Evolutionary conservation across 306 rosid genomes (phyloP).

Genomic region (Vicia faba): DNA sequence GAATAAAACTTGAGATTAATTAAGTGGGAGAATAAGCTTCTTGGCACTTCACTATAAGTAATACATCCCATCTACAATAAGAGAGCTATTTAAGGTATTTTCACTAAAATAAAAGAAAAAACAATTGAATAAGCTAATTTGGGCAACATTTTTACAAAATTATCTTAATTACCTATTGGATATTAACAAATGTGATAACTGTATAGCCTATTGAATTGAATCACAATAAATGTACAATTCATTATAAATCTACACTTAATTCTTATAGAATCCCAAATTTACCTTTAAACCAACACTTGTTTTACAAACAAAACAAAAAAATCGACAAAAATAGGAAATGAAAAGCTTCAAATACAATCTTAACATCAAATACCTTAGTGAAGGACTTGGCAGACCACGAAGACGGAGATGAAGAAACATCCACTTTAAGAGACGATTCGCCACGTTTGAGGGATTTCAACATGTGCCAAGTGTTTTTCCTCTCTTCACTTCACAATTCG

Average conservation of each 20-base stretch:
- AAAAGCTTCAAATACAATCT: background rate
- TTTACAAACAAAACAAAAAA: too few relatives aligned
- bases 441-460: constrained; percentile 57
- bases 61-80: background rate
- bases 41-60: background rate
- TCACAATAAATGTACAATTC: too few relatives aligned
- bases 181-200: too few relatives aligned
- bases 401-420: constrained; percentile 53
- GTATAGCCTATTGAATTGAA: too few relatives aligned
- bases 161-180: too few relatives aligned
- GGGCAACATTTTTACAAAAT: too few relatives aligned
- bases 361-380: constrained; percentile 48
- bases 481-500: constrained; percentile 55
- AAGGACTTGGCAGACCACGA: constrained; percentile 53
- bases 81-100: too few relatives aligned
- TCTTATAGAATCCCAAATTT: background rate
- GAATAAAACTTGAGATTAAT: background rate
- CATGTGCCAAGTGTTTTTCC: constrained; percentile 67
- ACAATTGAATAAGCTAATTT: too few relatives aligned
- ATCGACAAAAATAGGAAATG: background rate
- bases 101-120: too few relatives aligned
- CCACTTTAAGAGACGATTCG: constrained; percentile 37
- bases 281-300: too few relatives aligned
- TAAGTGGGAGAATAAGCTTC: background rate
- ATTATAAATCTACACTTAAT: background rate